Conservation (phyloP, 192 early-diverging fungal genomes). For the Cetraspora pellucida region DNA sequence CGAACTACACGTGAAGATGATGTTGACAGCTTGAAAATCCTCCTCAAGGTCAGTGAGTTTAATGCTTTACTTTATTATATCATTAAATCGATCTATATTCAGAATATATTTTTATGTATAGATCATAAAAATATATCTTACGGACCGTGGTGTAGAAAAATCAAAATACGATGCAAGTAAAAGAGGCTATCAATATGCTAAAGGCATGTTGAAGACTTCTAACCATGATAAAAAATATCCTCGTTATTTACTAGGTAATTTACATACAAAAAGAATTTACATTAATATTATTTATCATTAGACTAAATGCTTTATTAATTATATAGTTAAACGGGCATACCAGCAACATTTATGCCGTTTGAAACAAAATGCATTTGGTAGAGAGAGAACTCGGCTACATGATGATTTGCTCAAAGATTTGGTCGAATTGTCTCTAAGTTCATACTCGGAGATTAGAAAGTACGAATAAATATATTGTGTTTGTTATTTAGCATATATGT, state of each 20-base stretch:
- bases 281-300: background rate
- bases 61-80: background rate
- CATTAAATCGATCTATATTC: background rate
- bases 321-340: conserved; percentile 50
- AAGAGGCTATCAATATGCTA: conserved; percentile 60
- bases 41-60: conserved; percentile 56
- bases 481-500: background rate
- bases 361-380: conserved; percentile 56
- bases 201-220: conserved; percentile 48
- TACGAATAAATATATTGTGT: conserved; percentile 25
- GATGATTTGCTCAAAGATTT: conserved; percentile 58
- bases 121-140: conserved; percentile 50
- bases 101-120: conserved; percentile 22
- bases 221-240: conserved; percentile 57
- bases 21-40: conserved; percentile 70
- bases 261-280: background rate
- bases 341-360: conserved; percentile 57
- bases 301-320: background rate
- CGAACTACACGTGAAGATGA: conserved; percentile 66
- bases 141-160: conserved; percentile 59
- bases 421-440: conserved; percentile 57
- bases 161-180: conserved; percentile 48
- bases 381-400: conserved; percentile 50
- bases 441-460: conserved; percentile 63
- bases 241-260: conserved; percentile 48